Evolutionary conservation across 2,329 filamentous ascomycete genomes (phyloP).

Genomic region (Aspergillus calidoustus): DNA sequence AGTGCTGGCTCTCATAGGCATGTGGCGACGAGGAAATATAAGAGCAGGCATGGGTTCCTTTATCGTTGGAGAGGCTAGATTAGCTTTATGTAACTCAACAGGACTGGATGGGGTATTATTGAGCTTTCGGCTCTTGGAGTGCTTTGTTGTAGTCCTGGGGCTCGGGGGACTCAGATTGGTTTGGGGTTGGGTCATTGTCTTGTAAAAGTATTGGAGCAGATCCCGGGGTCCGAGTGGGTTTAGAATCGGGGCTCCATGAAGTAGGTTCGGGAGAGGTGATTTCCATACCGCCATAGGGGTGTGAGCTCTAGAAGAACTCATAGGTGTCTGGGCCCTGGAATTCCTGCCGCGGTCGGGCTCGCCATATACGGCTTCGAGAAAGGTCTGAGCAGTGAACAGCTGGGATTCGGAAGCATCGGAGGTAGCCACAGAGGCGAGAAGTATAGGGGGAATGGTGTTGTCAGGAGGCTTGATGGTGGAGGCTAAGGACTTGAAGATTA

Average conservation of each 20-base stretch:
- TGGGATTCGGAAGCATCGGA: constrained; percentile 82
- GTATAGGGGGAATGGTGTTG: constrained; percentile 56
- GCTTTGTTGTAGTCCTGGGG: constrained; percentile 18
- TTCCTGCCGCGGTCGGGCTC: constrained; percentile 65
- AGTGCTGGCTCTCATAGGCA: constrained; percentile 70
- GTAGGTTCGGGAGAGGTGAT: constrained; percentile 35
- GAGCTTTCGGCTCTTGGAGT: constrained; percentile 22
- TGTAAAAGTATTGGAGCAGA: constrained; percentile 6
- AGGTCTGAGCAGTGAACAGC: constrained; percentile 73
- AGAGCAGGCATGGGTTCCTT: constrained; percentile 64
- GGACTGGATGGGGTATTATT: constrained; percentile 29
- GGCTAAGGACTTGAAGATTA: constrained; percentile 82
- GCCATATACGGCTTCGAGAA: constrained; percentile 77
- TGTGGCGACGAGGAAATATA: constrained; percentile 60
- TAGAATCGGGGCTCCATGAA: constrained; percentile 25
- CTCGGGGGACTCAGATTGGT: constrained; percentile 5
- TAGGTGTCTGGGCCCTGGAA: constrained; percentile 71
- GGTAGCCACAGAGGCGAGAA: constrained; percentile 74
- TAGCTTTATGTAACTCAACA: constrained; percentile 40
- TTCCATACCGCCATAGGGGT: constrained; percentile 50
- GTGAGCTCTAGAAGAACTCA: constrained; percentile 57
- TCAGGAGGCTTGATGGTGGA: constrained; percentile 69
- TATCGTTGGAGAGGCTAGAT: constrained; percentile 42
- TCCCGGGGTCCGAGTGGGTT: constrained; percentile 16
- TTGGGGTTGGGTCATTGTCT: neutral